Conservation (phyloP, 2,329 filamentous ascomycete species). For the Colletotrichum simmondsii region DNA sequence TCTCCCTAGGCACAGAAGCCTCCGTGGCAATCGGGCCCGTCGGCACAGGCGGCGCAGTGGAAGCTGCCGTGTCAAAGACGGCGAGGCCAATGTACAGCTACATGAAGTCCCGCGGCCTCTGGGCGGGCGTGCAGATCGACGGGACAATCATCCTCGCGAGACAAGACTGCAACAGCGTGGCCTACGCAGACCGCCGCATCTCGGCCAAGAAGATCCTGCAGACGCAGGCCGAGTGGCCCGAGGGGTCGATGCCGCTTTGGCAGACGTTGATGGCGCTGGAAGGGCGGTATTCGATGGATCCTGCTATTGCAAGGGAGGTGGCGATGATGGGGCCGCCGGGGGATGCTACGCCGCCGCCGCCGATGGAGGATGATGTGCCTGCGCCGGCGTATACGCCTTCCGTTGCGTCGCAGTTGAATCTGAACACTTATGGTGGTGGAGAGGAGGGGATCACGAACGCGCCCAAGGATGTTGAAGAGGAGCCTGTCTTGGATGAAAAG, state of each 20-base stretch:
- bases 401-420: neutral
- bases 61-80: constrained; percentile 44
- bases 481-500: constrained; percentile 23
- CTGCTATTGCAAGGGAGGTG: constrained; percentile 41
- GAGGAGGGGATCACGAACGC: constrained; percentile 30
- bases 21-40: constrained; percentile 70
- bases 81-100: constrained; percentile 80
- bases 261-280: constrained; percentile 53
- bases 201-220: constrained; percentile 48
- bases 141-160: constrained; percentile 82
- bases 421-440: neutral
- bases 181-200: constrained; percentile 72
- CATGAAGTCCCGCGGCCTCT: constrained; percentile 83
- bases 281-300: constrained; percentile 42
- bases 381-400: constrained; percentile 20
- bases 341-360: constrained; percentile 32
- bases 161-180: constrained; percentile 81
- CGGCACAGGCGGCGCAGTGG: constrained; percentile 71
- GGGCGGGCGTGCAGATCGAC: constrained; percentile 83
- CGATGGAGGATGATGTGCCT: constrained; percentile 55
- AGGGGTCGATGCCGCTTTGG: constrained; percentile 48
- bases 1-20: constrained; percentile 77
- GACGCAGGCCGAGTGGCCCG: constrained; percentile 52
- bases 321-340: constrained; percentile 37
- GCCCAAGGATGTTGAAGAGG: constrained; percentile 22